phyloP scores from a whole-genome alignment of 2,329 filamentous ascomycete species.

The Emergomyces africanus region DNA sequence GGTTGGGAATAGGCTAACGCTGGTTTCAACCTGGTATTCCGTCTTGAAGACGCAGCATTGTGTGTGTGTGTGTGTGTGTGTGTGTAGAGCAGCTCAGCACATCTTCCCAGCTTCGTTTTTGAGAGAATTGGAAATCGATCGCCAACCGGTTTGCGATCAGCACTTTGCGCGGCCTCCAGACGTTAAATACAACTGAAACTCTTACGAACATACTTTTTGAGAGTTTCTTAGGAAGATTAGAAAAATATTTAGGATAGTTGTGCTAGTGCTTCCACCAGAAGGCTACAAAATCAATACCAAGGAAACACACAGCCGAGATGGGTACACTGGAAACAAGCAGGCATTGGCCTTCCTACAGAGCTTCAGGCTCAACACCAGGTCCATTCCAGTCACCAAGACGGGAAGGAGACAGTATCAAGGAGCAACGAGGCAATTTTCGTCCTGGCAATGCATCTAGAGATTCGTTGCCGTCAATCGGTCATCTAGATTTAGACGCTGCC shows the following conservation, averaged over 20 bases:
- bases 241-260: neutral
- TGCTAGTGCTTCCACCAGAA: neutral
- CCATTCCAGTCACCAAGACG: constrained; percentile 6
- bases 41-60: neutral
- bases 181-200: neutral
- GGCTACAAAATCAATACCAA: constrained; percentile 10
- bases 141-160: neutral
- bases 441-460: constrained; percentile 19
- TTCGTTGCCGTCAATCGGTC: constrained; percentile 32
- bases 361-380: constrained; percentile 1
- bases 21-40: neutral
- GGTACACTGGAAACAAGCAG: constrained; percentile 27
- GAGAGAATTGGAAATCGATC: neutral
- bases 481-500: constrained; percentile 23
- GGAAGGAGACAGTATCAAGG: neutral
- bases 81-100: neutral
- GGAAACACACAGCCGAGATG: constrained; percentile 13
- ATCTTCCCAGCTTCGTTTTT: neutral
- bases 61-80: neutral
- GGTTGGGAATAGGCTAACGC: neutral
- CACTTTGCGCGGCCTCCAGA: neutral
- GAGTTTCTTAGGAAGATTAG: neutral
- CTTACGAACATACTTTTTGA: neutral
- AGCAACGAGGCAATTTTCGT: neutral
- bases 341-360: constrained; percentile 21